A percentile compares a stretch with the other conserved stretches of the same genome.
These are phyloP conservation scores for Orobanche coerulescens DNA, from an alignment of 257 asterid species.

Conservation along the genomic window DNA sequence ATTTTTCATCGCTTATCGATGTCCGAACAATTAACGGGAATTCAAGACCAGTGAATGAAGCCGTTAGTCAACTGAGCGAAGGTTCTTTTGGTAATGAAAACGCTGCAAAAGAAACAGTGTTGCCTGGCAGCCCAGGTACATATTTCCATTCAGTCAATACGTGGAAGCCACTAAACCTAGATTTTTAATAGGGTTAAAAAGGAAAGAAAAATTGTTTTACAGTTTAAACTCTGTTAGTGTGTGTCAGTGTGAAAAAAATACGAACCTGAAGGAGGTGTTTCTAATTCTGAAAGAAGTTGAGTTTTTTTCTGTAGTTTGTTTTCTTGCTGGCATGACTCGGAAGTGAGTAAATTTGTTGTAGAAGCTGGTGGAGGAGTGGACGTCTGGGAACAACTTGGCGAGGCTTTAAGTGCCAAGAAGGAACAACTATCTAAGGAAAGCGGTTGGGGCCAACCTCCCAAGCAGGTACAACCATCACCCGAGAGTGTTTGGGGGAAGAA, in stretches of 20 bases:
- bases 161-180: neutral
- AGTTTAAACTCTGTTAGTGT: neutral
- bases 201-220: neutral
- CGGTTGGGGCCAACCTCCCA: constrained; percentile 37
- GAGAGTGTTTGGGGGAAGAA: constrained; percentile 24
- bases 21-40: constrained; percentile 46
- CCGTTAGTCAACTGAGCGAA: constrained; percentile 26
- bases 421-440: constrained; percentile 38
- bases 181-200: neutral
- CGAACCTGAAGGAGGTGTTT: no score
- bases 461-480: constrained; percentile 29
- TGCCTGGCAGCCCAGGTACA: constrained; percentile 44
- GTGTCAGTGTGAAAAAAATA: no score
- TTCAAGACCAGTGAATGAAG: constrained; percentile 31
- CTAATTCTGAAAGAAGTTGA: constrained; percentile 23
- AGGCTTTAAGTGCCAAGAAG: constrained; percentile 53
- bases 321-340: neutral
- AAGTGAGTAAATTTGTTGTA: constrained; percentile 20
- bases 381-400: constrained; percentile 69
- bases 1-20: constrained; percentile 61
- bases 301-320: neutral
- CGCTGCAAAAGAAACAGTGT: constrained; percentile 23
- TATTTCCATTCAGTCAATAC: neutral
- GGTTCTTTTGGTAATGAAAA: constrained; percentile 25
- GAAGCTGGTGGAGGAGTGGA: constrained; percentile 35